Conservation (phyloP, 148 eudicot genomes). For the Amaranthus hypochondriacus region DNA sequence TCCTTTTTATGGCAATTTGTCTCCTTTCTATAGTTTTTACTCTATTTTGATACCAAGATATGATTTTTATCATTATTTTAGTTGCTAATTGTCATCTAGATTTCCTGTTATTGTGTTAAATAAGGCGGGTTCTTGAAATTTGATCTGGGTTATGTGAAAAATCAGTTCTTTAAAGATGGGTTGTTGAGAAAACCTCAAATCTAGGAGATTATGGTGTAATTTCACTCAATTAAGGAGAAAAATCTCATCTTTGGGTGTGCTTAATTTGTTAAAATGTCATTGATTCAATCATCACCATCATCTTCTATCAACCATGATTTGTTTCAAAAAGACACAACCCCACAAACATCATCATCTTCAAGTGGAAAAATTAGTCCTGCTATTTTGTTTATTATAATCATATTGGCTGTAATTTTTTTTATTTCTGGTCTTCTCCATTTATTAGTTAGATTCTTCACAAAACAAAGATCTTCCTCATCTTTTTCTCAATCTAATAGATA, state of each 20-base stretch:
- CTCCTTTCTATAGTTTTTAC: background rate
- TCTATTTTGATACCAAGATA: conserved; percentile 12
- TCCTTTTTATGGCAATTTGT: conserved; percentile 8
- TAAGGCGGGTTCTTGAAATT: conserved; percentile 8
- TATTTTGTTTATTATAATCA: conserved; percentile 42
- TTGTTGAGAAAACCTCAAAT: conserved; percentile 12
- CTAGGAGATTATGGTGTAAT: background rate
- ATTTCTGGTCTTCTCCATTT: conserved; percentile 50
- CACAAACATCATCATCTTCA: conserved; percentile 33
- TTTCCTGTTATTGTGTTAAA: conserved; percentile 21
- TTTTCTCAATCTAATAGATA: conserved; percentile 36
- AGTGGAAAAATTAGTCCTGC: conserved; percentile 46
- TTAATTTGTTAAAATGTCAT: conserved; percentile 28
- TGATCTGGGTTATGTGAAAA: conserved; percentile 32
- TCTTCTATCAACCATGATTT: conserved; percentile 17
- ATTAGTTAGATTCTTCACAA: conserved; percentile 44
- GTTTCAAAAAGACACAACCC: conserved; percentile 32
- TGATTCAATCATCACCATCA: conserved; percentile 19
- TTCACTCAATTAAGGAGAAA: conserved; percentile 6
- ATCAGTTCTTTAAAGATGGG: conserved; percentile 16
- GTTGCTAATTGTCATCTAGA: conserved; percentile 5
- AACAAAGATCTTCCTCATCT: conserved; percentile 39
- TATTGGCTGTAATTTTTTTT: conserved; percentile 52
- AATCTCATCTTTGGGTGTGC: conserved; percentile 15
- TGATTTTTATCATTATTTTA: conserved; percentile 11